Evolutionary conservation across 129 eudicot genomes (phyloP), one percentile per base, ranked within the genome.

Genomic region (Ambrosia artemisiifolia): DNA sequence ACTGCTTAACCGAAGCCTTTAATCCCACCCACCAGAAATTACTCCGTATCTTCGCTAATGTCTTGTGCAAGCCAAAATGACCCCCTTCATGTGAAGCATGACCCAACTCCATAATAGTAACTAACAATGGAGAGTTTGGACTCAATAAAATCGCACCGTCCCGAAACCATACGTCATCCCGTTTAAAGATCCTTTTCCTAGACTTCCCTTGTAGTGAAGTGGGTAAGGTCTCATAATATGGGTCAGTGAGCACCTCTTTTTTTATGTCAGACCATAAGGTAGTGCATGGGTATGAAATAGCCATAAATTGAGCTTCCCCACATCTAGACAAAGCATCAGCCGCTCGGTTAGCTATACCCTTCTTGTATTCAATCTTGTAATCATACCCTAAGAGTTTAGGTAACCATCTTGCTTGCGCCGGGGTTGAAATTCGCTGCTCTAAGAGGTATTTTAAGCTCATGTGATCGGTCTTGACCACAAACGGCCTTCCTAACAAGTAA

Each of bases 291-390:
- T 17, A 4, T 0, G 57, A 51, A n/a, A n/a, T 12, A 38, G 69
- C 69, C 14, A 64, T 7, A 10, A 64, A 36, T 5, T 64, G 48
- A 14, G 8, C 17, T 5, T 36, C 50, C 2, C 30, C 28, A 2
- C n/a, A 4, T 3, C 77, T 47, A 1, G 69, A 60, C 3, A 60
- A 24, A 3, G 68, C 77, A 28, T 72, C 77, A 3, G 77, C 77
- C 1, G n/a, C 77, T 0, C 36, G 18, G 17, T 72, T 72, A 1
- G 17, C 2, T 6, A 3, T 13, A 32, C 77, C 77, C 11, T 46
- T 72, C 17, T 42, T 72, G 13, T 72, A 72, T 40, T 35, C 53
- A 7, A 72, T 51, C 4, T 6, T 16, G 8, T 51, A 51, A 2
- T 51, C 57, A 51, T 51, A 51, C 8, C 64, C 43, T 9, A 1